Evolutionary conservation across 768 basidiomycete genomes (phyloP).

Genomic region (Artomyces pyxidatus): DNA sequence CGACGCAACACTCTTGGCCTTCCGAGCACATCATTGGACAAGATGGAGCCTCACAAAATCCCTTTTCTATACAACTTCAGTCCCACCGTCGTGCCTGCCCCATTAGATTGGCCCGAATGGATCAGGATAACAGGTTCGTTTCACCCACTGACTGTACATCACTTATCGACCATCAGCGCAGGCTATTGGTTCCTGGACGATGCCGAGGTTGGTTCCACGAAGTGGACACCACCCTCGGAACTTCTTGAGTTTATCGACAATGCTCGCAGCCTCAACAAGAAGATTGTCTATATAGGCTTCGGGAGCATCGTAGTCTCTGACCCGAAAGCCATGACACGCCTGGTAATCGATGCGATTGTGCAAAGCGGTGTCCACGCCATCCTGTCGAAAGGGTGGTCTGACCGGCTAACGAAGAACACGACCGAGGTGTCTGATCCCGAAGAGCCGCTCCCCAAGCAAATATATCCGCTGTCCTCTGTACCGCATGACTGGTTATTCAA

Average conservation of each 20-base stretch:
- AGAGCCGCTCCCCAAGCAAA: slow-evolving; percentile 66
- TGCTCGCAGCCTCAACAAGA: slow-evolving; percentile 70
- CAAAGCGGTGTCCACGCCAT: slow-evolving; percentile 87
- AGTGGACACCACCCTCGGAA: slow-evolving; percentile 81
- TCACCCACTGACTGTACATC: background rate
- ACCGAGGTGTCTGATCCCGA: slow-evolving; percentile 53
- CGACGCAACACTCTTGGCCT: slow-evolving; percentile 69
- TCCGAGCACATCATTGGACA: slow-evolving; percentile 79
- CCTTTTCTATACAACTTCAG: slow-evolving; percentile 99
- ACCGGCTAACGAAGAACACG: slow-evolving; percentile 62
- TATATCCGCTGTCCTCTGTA: slow-evolving; percentile 77
- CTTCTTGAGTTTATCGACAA: slow-evolving; percentile 76
- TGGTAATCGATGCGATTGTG: slow-evolving; percentile 81
- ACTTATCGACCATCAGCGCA: slow-evolving; percentile 20
- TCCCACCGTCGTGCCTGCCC: slow-evolving; percentile 82
- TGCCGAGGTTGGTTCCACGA: slow-evolving; percentile 80
- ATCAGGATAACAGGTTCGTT: slow-evolving; percentile 78
- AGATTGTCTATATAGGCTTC: slow-evolving; percentile 96
- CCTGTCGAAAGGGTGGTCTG: slow-evolving; percentile 97
- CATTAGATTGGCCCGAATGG: slow-evolving; percentile 99
- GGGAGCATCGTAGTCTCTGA: slow-evolving; percentile 97
- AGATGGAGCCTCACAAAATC: slow-evolving; percentile 95
- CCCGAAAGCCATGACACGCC: slow-evolving; percentile 85
- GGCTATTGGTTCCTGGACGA: slow-evolving; percentile 98
- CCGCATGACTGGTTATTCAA: slow-evolving; percentile 97